Conservation (phyloP, 495 filamentous ascomycete species). For the Sabuloglossum arenarium region DNA sequence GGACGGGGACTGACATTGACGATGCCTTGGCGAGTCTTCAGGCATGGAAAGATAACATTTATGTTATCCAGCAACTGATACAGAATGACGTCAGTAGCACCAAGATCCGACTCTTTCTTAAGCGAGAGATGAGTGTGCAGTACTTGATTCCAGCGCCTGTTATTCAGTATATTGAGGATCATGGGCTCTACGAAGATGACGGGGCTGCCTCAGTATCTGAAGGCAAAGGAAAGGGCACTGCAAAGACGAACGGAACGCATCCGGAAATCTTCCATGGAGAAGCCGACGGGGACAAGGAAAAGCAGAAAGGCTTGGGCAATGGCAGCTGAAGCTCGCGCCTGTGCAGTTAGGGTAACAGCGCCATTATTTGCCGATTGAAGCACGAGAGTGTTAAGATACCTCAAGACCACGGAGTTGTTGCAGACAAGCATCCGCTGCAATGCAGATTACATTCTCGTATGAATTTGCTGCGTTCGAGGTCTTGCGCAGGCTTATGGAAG, state of each 20-base stretch:
- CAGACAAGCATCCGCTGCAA: too few relatives aligned
- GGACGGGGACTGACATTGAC: slow-evolving; percentile 73
- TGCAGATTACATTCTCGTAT: too few relatives aligned
- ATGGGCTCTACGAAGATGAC: slow-evolving; percentile 54
- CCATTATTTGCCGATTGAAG: too few relatives aligned
- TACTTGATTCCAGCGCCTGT: slow-evolving; percentile 44
- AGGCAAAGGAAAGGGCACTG: neutral
- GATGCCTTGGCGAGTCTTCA: slow-evolving; percentile 57
- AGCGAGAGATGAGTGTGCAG: slow-evolving; percentile 58
- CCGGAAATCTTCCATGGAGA: neutral
- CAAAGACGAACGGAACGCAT: neutral
- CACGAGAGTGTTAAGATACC: too few relatives aligned
- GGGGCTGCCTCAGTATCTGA: slow-evolving; percentile 14
- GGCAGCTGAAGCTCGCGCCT: too few relatives aligned
- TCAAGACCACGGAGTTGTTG: too few relatives aligned
- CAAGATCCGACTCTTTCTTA: slow-evolving; percentile 36
- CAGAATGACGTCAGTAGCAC: slow-evolving; percentile 57
- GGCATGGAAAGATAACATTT: slow-evolving; percentile 58
- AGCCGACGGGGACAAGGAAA: neutral
- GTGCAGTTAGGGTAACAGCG: too few relatives aligned
- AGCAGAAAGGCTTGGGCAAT: neutral
- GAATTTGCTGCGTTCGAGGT: too few relatives aligned
- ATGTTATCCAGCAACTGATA: slow-evolving; percentile 73
- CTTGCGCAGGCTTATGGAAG: too few relatives aligned
- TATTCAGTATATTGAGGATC: slow-evolving; percentile 58